These are phyloP conservation scores for Xerocomellus dryophilus DNA, from an alignment of 768 basidiomycete genomes.

Conservation along the genomic window DNA sequence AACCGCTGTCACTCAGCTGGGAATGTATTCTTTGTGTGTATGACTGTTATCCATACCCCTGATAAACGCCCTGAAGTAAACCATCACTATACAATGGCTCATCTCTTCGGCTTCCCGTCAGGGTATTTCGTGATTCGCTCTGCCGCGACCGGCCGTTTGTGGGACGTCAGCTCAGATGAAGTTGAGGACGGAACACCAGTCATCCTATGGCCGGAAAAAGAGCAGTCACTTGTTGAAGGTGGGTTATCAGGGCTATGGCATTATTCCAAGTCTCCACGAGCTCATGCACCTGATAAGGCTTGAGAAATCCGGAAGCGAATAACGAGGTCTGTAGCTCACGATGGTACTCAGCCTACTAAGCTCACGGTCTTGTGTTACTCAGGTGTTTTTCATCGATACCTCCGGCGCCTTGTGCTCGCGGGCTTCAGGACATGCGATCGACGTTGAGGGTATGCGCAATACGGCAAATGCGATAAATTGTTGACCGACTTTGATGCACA, in stretches of 20 bases:
- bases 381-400: slow-evolving; percentile 85
- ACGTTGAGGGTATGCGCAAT: slow-evolving; percentile 59
- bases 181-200: slow-evolving; percentile 44
- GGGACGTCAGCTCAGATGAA: slow-evolving; percentile 34
- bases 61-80: background rate
- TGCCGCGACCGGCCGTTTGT: slow-evolving; percentile 34
- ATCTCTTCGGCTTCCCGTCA: slow-evolving; percentile 34
- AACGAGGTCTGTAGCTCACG: slow-evolving; percentile 56
- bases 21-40: no score
- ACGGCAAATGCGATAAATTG: background rate
- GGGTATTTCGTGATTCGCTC: slow-evolving; percentile 42
- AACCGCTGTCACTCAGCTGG: background rate
- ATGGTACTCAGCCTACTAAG: background rate
- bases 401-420: slow-evolving; percentile 75
- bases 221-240: slow-evolving; percentile 78
- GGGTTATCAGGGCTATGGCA: slow-evolving; percentile 16
- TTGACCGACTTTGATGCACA: slow-evolving; percentile 8
- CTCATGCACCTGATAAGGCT: slow-evolving; percentile 40
- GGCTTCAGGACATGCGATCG: slow-evolving; percentile 77
- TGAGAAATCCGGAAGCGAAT: slow-evolving; percentile 64
- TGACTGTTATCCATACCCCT: background rate
- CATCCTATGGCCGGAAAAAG: slow-evolving; percentile 69
- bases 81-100: slow-evolving; percentile 13
- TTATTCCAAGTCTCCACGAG: background rate
- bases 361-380: background rate